phyloP scores from a whole-genome alignment of 441 rosid species.

The Populus hybrid region DNA sequence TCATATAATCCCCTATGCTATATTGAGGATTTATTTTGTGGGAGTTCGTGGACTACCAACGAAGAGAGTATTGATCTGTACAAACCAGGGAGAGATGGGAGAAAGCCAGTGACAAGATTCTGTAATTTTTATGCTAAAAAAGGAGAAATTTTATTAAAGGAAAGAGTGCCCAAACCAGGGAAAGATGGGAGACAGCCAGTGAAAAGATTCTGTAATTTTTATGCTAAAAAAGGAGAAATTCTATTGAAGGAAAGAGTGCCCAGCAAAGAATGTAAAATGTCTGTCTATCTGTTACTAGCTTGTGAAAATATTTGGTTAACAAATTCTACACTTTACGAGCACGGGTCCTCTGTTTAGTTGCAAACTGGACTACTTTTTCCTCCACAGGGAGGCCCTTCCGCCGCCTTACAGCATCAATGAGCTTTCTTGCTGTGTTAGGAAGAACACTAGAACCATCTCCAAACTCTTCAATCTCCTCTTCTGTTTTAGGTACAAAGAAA shows the following conservation, averaged over 20 bases:
- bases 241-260: background rate
- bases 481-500: slow-evolving; percentile 86
- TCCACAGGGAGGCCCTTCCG: slow-evolving; percentile 89
- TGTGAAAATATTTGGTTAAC: background rate
- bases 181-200: too few species aligned
- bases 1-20: too few species aligned
- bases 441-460: slow-evolving; percentile 93
- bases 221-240: background rate
- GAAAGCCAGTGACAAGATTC: too few species aligned
- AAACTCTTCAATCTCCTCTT: slow-evolving; percentile 88
- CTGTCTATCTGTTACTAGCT: background rate
- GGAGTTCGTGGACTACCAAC: too few species aligned
- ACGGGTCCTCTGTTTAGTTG: slow-evolving; percentile 86
- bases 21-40: too few species aligned
- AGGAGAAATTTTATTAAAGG: too few species aligned
- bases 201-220: too few species aligned
- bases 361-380: slow-evolving; percentile 87
- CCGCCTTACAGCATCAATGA: slow-evolving; percentile 74
- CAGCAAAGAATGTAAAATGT: background rate
- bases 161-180: background rate
- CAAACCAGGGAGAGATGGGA: background rate
- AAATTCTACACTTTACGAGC: slow-evolving; percentile 76
- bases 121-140: too few species aligned
- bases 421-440: slow-evolving; percentile 85
- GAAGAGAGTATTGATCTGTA: background rate